Base-by-base conservation (phyloP, 2,329 filamentous ascomycete genomes). In the Helminthosporium solani region DNA sequence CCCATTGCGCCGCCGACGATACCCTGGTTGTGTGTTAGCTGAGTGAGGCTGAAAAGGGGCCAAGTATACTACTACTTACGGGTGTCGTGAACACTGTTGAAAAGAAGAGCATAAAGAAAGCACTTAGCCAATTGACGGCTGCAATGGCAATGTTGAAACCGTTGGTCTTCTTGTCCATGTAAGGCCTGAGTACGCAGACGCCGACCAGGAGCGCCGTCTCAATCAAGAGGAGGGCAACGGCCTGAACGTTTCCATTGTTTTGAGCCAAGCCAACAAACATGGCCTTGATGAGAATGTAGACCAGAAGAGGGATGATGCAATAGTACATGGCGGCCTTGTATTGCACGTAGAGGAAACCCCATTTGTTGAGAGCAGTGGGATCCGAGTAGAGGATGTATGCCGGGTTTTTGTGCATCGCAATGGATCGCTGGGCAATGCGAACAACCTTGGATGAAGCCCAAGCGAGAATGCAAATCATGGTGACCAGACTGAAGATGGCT, bases 81-180 rank as follows among this genome's bases (percentile, higher is more conserved):
- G 90, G 91, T 57, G 90, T 86, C 55, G 86, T 84, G 72, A 96
- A 96, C 38, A 96, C 82, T 50, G 87, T 81, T 19, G 89, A 89
- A 75, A 96, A 96, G 60, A 96, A 82, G 45, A 97, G 78, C 27
- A 96, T 76, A 76, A 95, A 95, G 68, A 96, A 85, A 45, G 86
- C 81, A 72, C 94, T 95, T 63, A 96, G 70, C 70, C 96, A 95
- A 77, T 96, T 96, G 72, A 96, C 79, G 36, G 83, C 86, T 52
- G 84, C 87, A 61, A 96, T 96, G 50, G 90, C 82, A 63, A 97
- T 96, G 75, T 96, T 96, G 80, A 96, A 95, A 38, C 86, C 85
- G 72, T 96, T 97, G 51, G 90, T 96, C 75, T 91, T 92, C 83
- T 96, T 96, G 78, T 96, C 92, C 92, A 97, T 97, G 87, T 90